These are phyloP conservation scores for Elasticomyces elasticus DNA, from an alignment of 495 filamentous ascomycete species.

Conservation along the genomic window DNA sequence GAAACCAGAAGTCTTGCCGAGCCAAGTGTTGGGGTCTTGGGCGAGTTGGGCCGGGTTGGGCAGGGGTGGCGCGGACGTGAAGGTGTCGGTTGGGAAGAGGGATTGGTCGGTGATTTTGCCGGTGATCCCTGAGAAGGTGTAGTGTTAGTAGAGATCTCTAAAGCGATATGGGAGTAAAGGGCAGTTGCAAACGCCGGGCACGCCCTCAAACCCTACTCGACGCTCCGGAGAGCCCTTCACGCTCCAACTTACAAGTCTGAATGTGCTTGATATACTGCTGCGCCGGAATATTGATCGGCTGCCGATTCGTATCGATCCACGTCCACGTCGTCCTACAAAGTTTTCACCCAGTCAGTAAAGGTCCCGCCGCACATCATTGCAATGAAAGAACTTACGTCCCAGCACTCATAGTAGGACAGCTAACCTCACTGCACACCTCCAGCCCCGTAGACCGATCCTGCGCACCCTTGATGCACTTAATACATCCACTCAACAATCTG, in stretches of 20 bases:
- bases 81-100: conserved; percentile 65
- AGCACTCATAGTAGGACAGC: conserved; percentile 86
- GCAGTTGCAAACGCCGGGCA: too few species aligned
- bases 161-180: too few species aligned
- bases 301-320: conserved; percentile 63
- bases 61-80: conserved; percentile 44
- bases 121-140: too few species aligned
- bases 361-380: too few species aligned
- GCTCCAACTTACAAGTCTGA: too few species aligned
- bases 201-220: too few species aligned
- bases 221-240: too few species aligned
- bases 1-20: conserved; percentile 82
- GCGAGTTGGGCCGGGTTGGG: conserved; percentile 38
- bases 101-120: conserved; percentile 79
- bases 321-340: conserved; percentile 91
- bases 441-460: conserved; percentile 58
- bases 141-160: too few species aligned
- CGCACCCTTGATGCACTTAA: conserved; percentile 70
- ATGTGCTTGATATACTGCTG: conserved; percentile 84
- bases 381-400: conserved; percentile 72
- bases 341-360: too few species aligned
- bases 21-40: conserved; percentile 52
- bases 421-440: conserved; percentile 69
- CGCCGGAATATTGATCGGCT: conserved; percentile 37
- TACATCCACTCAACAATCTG: conserved; percentile 72